Base-by-base conservation (phyloP, 2,329 filamentous ascomycete species). In the Aspergillus novoparasiticus region DNA sequence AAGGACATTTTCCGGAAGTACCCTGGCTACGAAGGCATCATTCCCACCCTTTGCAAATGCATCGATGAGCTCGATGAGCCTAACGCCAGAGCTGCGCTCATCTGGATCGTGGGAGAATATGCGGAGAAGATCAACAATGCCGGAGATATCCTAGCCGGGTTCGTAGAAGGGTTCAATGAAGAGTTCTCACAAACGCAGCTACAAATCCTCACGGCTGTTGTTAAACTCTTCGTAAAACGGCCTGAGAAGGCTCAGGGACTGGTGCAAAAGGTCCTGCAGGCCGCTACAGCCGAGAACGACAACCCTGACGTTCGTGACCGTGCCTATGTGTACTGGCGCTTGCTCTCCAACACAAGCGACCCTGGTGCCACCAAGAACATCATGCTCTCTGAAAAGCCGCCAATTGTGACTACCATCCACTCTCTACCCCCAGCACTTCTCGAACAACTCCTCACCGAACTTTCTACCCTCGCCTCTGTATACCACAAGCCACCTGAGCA, bases 21-120 rank as follows among this genome's bases (percentile, higher is more conserved):
- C 72, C 94, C 94, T 10, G 95, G 95, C 23, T 99, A 97, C 73
- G 95, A 99, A 80, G 95, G 94, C 32, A 96, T 99, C 69, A 99
- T 99, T 71, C 94, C 94, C 3, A 96, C 93, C 0, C 85, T 99
- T 16, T 99, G 96, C 82, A 88, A 97, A 77, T 93, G 96, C 75
- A 97, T 99, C 65, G 95, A 99, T 72, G 95, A 99, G 71, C 80
- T 99, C 68, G 95, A 99, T 74, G 95, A 99, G 78, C 94, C 94
- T 1, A 90, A 93, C 71, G 95, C 95, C 8, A 85, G 95, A 73
- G 94, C 91, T 3, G 91, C 94, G 26, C 82, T 99, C 64, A 98
- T 99, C 73, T 99, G 95, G 95, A 98, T 99, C 69, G 94, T 99
- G 6, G 95, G 95, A 70, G 95, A 99, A 78, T 99, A 99, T 76